Evolutionary conservation across 345 rosid species (phyloP), one percentile per base, ranked within the genome.

Genomic region (Dovyalis caffra): DNA sequence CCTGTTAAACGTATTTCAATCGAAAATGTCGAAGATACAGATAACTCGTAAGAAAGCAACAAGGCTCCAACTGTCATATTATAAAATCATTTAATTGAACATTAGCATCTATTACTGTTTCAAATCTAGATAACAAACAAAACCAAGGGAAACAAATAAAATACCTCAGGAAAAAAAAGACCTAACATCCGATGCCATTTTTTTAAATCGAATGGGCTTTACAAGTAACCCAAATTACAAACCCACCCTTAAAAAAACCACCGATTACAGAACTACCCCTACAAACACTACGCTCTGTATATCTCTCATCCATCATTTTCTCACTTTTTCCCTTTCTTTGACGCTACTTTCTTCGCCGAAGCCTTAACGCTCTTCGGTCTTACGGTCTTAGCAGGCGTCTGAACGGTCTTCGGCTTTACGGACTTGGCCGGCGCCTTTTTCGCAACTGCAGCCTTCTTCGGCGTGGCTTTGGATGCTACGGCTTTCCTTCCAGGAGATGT

Each of bases 401-500:
- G n/a, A 1, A 84, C 91, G 35, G 80, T 82, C 83, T 81, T 87
- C 0, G 81, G 81, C 83, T 88, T 87, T 66, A 64, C 87, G 7
- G 66, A 68, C 88, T 88, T 92, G 0, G 86, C 89, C 18, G 90
- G 86, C 1, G 89, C 73, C 57, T 79, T 86, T 82, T 88, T 78
- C 0, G 72, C 81, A 18, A 85, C 72, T 0, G 81, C 74, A 0
- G 82, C 80, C 76, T 85, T 85, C 87, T 88, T 91, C 18, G 82
- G 84, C 2, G 78, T 34, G 25, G 70, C 81, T 73, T 83, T 82
- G 37, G 79, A 23, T 32, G 86, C 83, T 11, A 84, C 86, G 0
- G 80, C 76, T 32, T 70, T 91, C 80, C 79, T 91, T 68, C 94
- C 94, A 0, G 97, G 92, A 47, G 92, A 76, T 0, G 88, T 87